Base-by-base conservation (phyloP, 345 rosid genomes). In the Lepidium didymum region DNA sequence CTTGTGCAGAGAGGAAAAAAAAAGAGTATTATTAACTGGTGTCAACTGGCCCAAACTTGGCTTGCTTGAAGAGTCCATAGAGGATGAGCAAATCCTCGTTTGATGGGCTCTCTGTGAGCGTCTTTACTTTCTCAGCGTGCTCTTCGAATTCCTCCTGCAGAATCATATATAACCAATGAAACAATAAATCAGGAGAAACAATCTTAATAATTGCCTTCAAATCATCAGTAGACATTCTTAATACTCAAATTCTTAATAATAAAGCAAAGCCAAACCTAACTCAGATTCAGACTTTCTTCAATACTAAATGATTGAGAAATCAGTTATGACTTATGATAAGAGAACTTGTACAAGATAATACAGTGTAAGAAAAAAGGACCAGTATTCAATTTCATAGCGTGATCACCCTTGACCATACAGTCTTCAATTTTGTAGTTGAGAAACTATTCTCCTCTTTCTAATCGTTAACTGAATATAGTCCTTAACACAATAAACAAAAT, bases 1-100 rank as follows among this genome's bases (percentile, higher is more conserved):
- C 41, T 47, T 14, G 19, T 15, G 15, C 11, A 34, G 8, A 35
- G 35, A 56, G 11, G 14, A 3, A 16, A 4, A 62, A 18, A 12
- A 18, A 13, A 18, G 8, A 5, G 10, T 31, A 40, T 35, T 68
- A 78, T 75, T 75, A 49, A 91, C 99, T 35, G 64, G 96, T 91
- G 80, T 64, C 74, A 56, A 94, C 97, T 42, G 88, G 82, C 41
- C 99, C 97, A 15, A 82, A 65, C 0, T 84, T 86, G 79, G 91
- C 86, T 78, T 91, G 97, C 84, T 91, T 91, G 82, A 6, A 91
- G 38, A 88, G 92, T 2, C 91, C 92, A 42, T 91, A 91, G 13
- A 91, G 87, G 68, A 91, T 88, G 37, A 91, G 95, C 78, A 78
- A 81, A 79, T 64, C 77, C 58, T 85, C 95, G 23, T 91, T 80